Conservation (phyloP, 1,284 basidiomycete genomes). For the Sanguinoderma infundibulare region DNA sequence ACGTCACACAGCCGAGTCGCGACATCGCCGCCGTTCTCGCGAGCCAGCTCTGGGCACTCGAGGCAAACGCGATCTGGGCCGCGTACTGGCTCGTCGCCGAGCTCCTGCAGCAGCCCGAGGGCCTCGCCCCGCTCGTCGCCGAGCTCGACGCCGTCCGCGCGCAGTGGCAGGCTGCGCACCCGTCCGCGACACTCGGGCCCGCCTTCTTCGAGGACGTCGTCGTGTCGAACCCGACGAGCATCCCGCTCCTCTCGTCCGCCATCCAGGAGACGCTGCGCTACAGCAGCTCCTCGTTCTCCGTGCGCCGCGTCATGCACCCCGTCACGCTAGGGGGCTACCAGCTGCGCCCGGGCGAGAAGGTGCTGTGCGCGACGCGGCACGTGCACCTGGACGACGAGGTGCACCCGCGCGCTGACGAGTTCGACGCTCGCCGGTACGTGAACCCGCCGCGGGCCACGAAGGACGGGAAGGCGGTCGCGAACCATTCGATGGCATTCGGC, state of each 20-base stretch:
- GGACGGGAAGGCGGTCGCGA: constrained; percentile 26
- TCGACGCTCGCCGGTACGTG: constrained; percentile 25
- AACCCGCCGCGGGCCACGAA: constrained; percentile 19
- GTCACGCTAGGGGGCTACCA: constrained; percentile 25
- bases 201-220: constrained; percentile 21
- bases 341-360: constrained; percentile 26
- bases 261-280: constrained; percentile 41
- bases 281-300: constrained; percentile 35
- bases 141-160: constrained; percentile 32
- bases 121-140: constrained; percentile 30
- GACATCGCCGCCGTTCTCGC: constrained; percentile 23
- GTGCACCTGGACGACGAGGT: constrained; percentile 31
- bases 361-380: constrained; percentile 32
- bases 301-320: constrained; percentile 31
- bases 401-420: constrained; percentile 19
- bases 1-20: constrained; percentile 4
- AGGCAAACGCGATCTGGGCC: constrained; percentile 38
- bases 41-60: constrained; percentile 34
- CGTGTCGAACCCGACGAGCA: constrained; percentile 9
- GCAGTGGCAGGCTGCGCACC: constrained; percentile 18
- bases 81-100: constrained; percentile 36
- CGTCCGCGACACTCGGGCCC: constrained; percentile 13
- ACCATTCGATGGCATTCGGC: constrained; percentile 31
- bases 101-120: constrained; percentile 30
- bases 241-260: constrained; percentile 34